A percentile compares a stretch with the other conserved stretches of the same genome.
phyloP scores from a whole-genome alignment of 2,329 filamentous ascomycete genomes.

The Chaetomiaceae sp. region DNA sequence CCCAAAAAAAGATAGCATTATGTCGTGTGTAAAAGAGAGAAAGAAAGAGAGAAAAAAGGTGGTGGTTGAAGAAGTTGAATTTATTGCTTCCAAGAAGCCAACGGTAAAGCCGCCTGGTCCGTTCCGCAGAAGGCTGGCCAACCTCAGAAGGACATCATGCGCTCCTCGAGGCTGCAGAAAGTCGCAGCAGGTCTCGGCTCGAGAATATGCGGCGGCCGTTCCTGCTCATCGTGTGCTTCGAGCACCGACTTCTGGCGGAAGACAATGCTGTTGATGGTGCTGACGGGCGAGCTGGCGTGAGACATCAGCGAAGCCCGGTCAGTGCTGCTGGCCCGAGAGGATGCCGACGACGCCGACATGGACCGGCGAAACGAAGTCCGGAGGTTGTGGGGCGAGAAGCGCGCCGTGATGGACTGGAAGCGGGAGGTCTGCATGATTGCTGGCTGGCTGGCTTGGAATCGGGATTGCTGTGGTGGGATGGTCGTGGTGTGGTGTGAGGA shows the following conservation, averaged over 20 bases:
- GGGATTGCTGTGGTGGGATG: neutral
- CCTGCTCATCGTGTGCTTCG: constrained; percentile 53
- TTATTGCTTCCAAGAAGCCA: neutral
- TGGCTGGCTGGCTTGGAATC: too few species aligned
- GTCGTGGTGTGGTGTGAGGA: neutral
- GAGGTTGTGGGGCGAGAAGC: constrained; percentile 47
- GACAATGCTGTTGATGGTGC: constrained; percentile 56
- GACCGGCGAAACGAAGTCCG: constrained; percentile 52
- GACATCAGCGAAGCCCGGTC: constrained; percentile 42
- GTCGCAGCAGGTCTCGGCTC: constrained; percentile 61
- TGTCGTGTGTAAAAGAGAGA: constrained; percentile 9
- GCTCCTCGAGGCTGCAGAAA: constrained; percentile 60
- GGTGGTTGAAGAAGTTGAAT: neutral
- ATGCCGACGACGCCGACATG: constrained; percentile 40
- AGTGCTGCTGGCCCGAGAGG: constrained; percentile 40
- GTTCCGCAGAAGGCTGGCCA: neutral
- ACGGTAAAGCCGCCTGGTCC: neutral
- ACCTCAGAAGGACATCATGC: constrained; percentile 43
- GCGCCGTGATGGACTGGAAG: constrained; percentile 47
- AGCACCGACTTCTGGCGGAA: constrained; percentile 52
- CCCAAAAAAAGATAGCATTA: constrained; percentile 3
- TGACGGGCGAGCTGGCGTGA: constrained; percentile 41
- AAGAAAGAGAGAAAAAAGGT: neutral
- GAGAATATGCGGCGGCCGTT: constrained; percentile 44
- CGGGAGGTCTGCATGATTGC: constrained; percentile 45